phyloP scores from a whole-genome alignment of 108 stramenopile genomes.

The Heterococcus sp. region DNA sequence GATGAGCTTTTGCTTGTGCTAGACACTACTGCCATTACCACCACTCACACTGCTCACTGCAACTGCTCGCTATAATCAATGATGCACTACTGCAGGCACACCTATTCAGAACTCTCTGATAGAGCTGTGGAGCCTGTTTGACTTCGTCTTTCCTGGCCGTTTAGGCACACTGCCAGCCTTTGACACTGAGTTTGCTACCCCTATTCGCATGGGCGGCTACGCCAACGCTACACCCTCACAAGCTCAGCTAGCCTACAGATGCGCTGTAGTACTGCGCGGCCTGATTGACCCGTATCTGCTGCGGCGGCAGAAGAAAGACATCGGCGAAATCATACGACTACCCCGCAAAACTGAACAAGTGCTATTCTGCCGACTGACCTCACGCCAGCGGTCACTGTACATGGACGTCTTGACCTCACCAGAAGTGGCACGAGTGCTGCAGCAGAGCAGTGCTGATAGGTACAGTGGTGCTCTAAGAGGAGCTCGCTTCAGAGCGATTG shows the following conservation, averaged over 20 bases:
- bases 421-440: constrained; percentile 36
- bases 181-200: constrained; percentile 82
- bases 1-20: too few species aligned
- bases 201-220: constrained; percentile 82
- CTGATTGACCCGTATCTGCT: constrained; percentile 88
- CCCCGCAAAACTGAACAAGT: constrained; percentile 85
- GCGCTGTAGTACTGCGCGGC: constrained; percentile 80
- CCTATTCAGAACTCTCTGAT: constrained; percentile 86
- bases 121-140: constrained; percentile 89
- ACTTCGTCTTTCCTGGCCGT: constrained; percentile 72
- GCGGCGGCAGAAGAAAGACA: constrained; percentile 65
- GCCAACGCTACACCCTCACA: constrained; percentile 71
- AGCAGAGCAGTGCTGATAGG: too few species aligned
- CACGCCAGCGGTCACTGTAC: constrained; percentile 64
- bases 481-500: constrained; percentile 76
- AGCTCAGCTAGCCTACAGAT: constrained; percentile 70
- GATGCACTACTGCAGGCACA: constrained; percentile 50
- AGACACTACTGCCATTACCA: too few species aligned
- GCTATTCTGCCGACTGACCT: constrained; percentile 80
- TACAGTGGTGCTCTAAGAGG: constrained; percentile 9
- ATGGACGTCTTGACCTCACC: constrained; percentile 27
- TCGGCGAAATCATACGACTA: constrained; percentile 38
- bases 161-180: constrained; percentile 93
- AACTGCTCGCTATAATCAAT: too few species aligned
- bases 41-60: too few species aligned